phyloP scores from a whole-genome alignment of 2,329 filamentous ascomycete genomes.

The Pseudopyrenochaeta lycopersici region DNA sequence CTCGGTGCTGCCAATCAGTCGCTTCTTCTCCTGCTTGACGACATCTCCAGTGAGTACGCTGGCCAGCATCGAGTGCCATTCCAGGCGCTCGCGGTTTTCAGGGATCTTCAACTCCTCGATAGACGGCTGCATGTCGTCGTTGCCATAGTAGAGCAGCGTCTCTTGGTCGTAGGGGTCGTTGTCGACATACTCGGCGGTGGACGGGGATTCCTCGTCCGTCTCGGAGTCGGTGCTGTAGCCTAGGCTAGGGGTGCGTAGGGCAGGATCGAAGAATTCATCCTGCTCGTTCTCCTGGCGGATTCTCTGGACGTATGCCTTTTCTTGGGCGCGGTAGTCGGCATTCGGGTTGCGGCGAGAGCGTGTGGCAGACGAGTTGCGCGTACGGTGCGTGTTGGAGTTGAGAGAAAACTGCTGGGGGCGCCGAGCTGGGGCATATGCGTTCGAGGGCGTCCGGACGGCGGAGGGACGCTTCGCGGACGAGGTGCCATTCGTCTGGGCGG shows the following conservation, averaged over 20 bases:
- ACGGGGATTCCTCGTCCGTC: constrained; percentile 89
- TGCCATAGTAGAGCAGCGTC: constrained; percentile 89
- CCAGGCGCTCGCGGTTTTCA: constrained; percentile 85
- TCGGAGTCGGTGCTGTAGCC: constrained; percentile 79
- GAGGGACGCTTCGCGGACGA: constrained; percentile 47
- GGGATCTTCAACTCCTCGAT: constrained; percentile 90
- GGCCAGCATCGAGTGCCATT: constrained; percentile 98
- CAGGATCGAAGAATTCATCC: constrained; percentile 74
- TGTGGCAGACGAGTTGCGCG: constrained; percentile 66
- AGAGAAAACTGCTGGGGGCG: constrained; percentile 59
- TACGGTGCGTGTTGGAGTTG: constrained; percentile 55
- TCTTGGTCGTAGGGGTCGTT: constrained; percentile 88
- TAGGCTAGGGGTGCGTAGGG: constrained; percentile 74
- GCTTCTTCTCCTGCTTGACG: constrained; percentile 96
- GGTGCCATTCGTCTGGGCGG: constrained; percentile 37
- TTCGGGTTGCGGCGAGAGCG: constrained; percentile 70
- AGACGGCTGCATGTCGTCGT: constrained; percentile 87
- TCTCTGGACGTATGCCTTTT: constrained; percentile 93
- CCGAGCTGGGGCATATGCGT: constrained; percentile 60
- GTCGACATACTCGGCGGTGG: constrained; percentile 83
- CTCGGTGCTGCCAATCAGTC: constrained; percentile 82
- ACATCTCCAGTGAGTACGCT: constrained; percentile 96
- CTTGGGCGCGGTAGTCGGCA: constrained; percentile 81
- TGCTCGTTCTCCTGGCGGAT: constrained; percentile 78
- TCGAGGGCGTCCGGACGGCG: constrained; percentile 58